phyloP scores from a whole-genome alignment of 1,139 yeast species.

The Saccharomycopsis hybrid region DNA sequence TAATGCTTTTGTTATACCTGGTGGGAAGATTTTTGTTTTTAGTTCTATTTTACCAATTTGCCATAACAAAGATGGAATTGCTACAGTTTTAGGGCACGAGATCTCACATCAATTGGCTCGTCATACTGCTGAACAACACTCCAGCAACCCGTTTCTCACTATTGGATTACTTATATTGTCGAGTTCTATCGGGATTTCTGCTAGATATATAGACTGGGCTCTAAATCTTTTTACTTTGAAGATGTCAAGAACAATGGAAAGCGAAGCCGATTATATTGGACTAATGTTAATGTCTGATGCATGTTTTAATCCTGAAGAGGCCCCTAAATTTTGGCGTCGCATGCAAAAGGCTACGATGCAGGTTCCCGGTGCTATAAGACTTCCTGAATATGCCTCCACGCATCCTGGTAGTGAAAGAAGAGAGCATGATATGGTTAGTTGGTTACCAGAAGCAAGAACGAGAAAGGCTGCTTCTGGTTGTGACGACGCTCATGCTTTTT shows the following conservation, averaged over 20 bases:
- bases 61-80: slow-evolving; percentile 79
- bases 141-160: slow-evolving; percentile 46
- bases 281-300: slow-evolving; percentile 85
- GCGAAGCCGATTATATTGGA: slow-evolving; percentile 94
- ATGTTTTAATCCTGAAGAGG: slow-evolving; percentile 72
- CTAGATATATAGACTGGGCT: too few species aligned
- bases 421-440: slow-evolving; percentile 56
- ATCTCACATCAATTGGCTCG: slow-evolving; percentile 90
- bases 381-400: slow-evolving; percentile 72
- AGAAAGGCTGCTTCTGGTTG: slow-evolving; percentile 15
- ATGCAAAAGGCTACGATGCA: slow-evolving; percentile 33
- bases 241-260: slow-evolving; percentile 77
- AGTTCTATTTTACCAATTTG: slow-evolving; percentile 75
- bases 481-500: slow-evolving; percentile 12
- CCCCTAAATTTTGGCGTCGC: slow-evolving; percentile 73
- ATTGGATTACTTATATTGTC: slow-evolving; percentile 5
- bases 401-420: slow-evolving; percentile 84
- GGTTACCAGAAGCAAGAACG: slow-evolving; percentile 66
- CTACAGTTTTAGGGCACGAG: slow-evolving; percentile 90
- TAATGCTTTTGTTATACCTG: slow-evolving; percentile 92
- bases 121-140: slow-evolving; percentile 78
- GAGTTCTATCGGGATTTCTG: too few species aligned
- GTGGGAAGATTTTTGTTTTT: slow-evolving; percentile 91
- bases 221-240: slow-evolving; percentile 3
- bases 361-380: too few species aligned